Conservation (phyloP, 805 yeast genomes). For the Ogataea pilisensis region DNA sequence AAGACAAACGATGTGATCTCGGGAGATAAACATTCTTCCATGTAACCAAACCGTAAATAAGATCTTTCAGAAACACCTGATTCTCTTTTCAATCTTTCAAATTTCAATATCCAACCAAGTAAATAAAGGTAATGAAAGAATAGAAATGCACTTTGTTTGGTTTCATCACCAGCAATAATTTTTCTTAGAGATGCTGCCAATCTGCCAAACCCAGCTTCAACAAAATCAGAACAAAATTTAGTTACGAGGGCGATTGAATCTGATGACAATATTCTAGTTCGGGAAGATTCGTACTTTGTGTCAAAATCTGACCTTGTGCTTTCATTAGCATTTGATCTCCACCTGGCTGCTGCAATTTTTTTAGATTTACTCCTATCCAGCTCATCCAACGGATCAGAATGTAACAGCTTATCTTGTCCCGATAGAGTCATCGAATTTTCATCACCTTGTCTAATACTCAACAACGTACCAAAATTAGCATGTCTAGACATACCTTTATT, state of each 20-base stretch:
- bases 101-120: constrained; percentile 72
- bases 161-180: constrained; percentile 24
- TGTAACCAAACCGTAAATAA: constrained; percentile 20
- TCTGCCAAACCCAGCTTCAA: constrained; percentile 73
- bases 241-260: background rate
- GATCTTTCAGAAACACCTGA: constrained; percentile 29
- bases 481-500: constrained; percentile 48
- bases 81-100: constrained; percentile 44
- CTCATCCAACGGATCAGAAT: constrained; percentile 50
- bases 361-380: constrained; percentile 61
- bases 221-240: constrained; percentile 51
- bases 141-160: constrained; percentile 25
- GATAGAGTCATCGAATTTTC: constrained; percentile 59
- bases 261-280: constrained; percentile 24
- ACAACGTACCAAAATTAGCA: constrained; percentile 83
- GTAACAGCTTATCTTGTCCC: constrained; percentile 51
- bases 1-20: constrained; percentile 52
- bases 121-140: constrained; percentile 52
- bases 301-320: constrained; percentile 28
- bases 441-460: constrained; percentile 65
- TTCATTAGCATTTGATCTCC: constrained; percentile 16
- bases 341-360: constrained; percentile 41
- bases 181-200: constrained; percentile 49
- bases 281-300: constrained; percentile 21
- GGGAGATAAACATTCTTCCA: constrained; percentile 50